Evolutionary conservation across 1,139 yeast species (phyloP), one percentile per base, ranked within the genome.

Genomic region (Taiozyma sp.): DNA sequence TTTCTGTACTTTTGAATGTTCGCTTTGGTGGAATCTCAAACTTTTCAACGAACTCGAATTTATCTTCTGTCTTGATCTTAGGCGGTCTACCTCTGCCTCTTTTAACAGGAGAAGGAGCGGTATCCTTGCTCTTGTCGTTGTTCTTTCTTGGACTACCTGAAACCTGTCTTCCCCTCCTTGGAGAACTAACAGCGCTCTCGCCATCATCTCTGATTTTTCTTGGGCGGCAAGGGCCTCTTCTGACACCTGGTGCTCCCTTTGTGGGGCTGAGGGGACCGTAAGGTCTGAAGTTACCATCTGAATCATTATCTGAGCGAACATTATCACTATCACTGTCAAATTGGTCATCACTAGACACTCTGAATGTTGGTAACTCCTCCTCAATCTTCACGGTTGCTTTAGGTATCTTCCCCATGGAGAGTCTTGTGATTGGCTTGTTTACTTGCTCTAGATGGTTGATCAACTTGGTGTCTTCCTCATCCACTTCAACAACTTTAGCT

Each of bases 271-370:
- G 14, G 10, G 35, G 19, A n/a, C n/a, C n/a, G 35, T 32, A 32
- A 32, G 43, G 21, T 34, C 22, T 32, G 13, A 34, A 13, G 22
- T 46, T 46, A 21, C 49, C 54, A 42, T 49, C 52, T 37, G 46
- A 43, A 5, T 44, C 49, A 11, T 42, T 24, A 29, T 45, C 47
- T 28, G 30, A 46, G 32, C n/a, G 45, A 26, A 24, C 41, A 24
- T 45, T 47, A 45, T 44, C 48, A 45, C 44, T 50, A 14, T 45
- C 53, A 45, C 28, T 24, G 11, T 47, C 50, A 16, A 40, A 50
- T 29, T 13, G 40, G 6, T 40, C 41, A n/a, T n/a, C 24, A 42
- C 43, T 14, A 1, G 30, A 40, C 7, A 22, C 14, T 10, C 26
- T 37, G 26, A 13, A 3, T 9, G 35, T 32, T 10, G 35, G 35